Conservation (phyloP, 345 rosid genomes). For the Citrus inodora region DNA sequence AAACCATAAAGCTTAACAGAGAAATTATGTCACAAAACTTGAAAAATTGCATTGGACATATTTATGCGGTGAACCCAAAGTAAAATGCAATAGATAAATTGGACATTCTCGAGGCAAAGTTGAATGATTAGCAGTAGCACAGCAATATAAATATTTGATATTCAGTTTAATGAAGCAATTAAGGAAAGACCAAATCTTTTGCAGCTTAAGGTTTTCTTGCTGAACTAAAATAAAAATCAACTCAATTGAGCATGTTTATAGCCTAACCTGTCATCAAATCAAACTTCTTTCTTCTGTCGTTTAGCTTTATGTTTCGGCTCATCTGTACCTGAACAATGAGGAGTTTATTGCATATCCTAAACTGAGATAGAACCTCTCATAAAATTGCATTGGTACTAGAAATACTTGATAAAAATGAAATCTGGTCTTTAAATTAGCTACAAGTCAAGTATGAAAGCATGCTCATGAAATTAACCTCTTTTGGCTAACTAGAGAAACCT, state of each 20-base stretch:
- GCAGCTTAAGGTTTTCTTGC: neutral
- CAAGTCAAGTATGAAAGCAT: neutral
- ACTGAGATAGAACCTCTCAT: neutral
- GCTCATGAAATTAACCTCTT: neutral
- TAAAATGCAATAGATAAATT: neutral
- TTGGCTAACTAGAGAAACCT: neutral
- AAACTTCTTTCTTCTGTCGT: constrained; percentile 44
- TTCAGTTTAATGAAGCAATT: neutral
- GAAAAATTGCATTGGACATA: neutral
- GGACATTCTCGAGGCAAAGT: neutral
- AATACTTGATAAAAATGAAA: neutral
- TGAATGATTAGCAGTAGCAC: neutral
- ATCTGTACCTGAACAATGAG: constrained; percentile 32
- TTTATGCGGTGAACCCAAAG: neutral
- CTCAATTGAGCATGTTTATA: neutral
- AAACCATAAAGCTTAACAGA: neutral
- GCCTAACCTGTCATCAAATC: neutral
- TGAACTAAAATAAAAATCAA: neutral
- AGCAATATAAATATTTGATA: neutral
- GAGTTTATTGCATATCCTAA: constrained; percentile 9
- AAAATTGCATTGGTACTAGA: neutral
- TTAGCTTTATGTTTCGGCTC: constrained; percentile 45
- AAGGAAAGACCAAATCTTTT: neutral
- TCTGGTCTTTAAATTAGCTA: neutral
- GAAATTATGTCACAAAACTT: constrained; percentile 1